These are phyloP conservation scores for Nicotiana sylvestris DNA, from an alignment of 257 asterid species.

Conservation along the genomic window DNA sequence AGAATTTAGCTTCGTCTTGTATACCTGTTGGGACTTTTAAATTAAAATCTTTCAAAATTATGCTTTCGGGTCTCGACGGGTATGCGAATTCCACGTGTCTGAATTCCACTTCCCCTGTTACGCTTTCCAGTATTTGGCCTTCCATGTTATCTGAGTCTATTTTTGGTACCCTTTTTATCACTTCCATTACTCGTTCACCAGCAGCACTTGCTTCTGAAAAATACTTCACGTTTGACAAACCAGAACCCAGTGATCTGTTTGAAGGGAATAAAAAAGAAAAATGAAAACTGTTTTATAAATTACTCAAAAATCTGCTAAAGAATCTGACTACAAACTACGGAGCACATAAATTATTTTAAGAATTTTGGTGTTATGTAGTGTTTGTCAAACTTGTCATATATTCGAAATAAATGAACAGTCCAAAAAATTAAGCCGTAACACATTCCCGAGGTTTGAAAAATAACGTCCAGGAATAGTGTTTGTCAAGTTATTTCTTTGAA, in stretches of 20 bases:
- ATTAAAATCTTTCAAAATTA: conserved; percentile 57
- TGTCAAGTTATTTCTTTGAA: no score
- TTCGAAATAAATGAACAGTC: conserved; percentile 5
- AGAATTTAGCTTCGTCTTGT: no score
- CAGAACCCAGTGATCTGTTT: conserved; percentile 74
- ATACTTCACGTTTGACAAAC: conserved; percentile 65
- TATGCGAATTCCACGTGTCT: conserved; percentile 55
- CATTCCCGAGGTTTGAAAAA: not conserved
- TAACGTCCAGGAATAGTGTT: not conserved
- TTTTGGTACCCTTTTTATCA: conserved; percentile 62
- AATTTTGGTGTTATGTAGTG: not conserved
- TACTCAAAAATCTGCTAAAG: not conserved
- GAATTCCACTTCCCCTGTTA: conserved; percentile 70
- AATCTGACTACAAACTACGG: not conserved
- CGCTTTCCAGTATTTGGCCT: conserved; percentile 47
- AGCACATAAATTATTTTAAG: not conserved
- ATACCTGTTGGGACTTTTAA: conserved; percentile 62
- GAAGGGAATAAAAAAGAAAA: not conserved
- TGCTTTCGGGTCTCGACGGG: conserved; percentile 76
- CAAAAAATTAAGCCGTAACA: not conserved
- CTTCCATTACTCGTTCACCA: conserved; percentile 61
- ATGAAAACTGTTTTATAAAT: not conserved
- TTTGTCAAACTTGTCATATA: not conserved
- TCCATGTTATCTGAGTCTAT: conserved; percentile 68
- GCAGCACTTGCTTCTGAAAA: conserved; percentile 81